These are phyloP conservation scores for Haplosporangium sp. DNA, from an alignment of 371 early-diverging fungal genomes.

Conservation along the genomic window DNA sequence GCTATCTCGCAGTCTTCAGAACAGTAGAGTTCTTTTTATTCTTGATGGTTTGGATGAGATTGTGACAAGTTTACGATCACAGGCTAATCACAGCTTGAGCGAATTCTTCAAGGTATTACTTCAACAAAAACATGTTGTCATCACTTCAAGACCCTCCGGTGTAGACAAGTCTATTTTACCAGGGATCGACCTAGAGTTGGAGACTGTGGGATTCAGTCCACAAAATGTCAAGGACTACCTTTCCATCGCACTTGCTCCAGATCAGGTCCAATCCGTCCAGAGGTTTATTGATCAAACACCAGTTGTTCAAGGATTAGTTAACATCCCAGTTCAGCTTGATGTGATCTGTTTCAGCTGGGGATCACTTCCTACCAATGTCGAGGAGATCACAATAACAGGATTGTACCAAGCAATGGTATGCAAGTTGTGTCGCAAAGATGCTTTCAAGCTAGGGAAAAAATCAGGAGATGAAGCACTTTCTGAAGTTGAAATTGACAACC, in stretches of 20 bases:
- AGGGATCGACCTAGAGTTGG: slow-evolving; percentile 21
- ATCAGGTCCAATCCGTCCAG: slow-evolving; percentile 9
- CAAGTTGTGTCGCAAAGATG: slow-evolving; percentile 5
- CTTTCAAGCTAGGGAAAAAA: too few species aligned
- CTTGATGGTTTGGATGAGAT: slow-evolving; percentile 34
- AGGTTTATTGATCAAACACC: slow-evolving; percentile 26
- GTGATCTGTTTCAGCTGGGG: slow-evolving; percentile 34
- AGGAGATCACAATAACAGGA: slow-evolving; percentile 9
- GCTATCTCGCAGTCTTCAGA: background rate
- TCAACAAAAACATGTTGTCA: slow-evolving; percentile 9
- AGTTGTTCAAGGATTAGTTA: slow-evolving; percentile 20
- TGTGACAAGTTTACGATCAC: background rate
- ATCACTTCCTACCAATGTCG: slow-evolving; percentile 1
- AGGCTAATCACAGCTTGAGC: too few species aligned
- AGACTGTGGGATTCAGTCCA: slow-evolving; percentile 30
- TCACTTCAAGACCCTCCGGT: slow-evolving; percentile 31
- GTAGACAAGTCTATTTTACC: slow-evolving; percentile 12
- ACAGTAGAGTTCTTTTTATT: background rate
- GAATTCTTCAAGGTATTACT: background rate
- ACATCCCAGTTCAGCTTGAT: slow-evolving; percentile 28
- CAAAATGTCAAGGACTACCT: slow-evolving; percentile 22
- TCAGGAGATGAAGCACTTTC: too few species aligned
- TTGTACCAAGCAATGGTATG: slow-evolving; percentile 20
- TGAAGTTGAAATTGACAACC: too few species aligned
- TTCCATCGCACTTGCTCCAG: slow-evolving; percentile 6